Evolutionary conservation across 345 rosid genomes (phyloP).

Genomic region (Linum lewisii): DNA sequence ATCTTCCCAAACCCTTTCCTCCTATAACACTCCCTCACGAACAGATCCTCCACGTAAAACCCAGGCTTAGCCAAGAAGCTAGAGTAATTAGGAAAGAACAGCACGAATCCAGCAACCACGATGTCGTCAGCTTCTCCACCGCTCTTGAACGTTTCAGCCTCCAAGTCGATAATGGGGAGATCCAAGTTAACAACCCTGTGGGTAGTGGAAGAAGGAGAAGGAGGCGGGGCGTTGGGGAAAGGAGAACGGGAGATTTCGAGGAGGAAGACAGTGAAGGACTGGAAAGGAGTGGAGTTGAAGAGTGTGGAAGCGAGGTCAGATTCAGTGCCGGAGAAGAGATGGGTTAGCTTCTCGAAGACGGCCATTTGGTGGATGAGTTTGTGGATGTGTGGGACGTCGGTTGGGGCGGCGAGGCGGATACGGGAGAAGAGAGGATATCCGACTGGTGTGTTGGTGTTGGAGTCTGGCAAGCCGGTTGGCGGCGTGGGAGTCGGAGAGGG

Average conservation of each 20-base stretch:
- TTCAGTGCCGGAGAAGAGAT: constrained; percentile 74
- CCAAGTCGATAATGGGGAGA: constrained; percentile 45
- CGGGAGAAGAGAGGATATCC: constrained; percentile 63
- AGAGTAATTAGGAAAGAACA: constrained; percentile 77
- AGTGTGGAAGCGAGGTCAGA: constrained; percentile 60
- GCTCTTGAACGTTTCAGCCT: constrained; percentile 33
- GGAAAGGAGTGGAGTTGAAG: constrained; percentile 65
- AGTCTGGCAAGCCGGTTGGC: constrained; percentile 32
- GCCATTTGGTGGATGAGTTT: constrained; percentile 87
- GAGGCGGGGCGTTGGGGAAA: constrained; percentile 18
- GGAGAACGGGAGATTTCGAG: constrained; percentile 60
- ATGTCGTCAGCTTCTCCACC: constrained; percentile 21
- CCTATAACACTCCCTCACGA: constrained; percentile 71
- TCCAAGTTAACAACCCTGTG: constrained; percentile 34
- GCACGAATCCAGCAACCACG: constrained; percentile 65
- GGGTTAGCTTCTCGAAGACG: constrained; percentile 60
- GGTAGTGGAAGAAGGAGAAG: constrained; percentile 22
- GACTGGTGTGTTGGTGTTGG: constrained; percentile 17
- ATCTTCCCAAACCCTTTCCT: constrained; percentile 71
- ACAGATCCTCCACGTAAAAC: constrained; percentile 70
- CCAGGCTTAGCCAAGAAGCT: constrained; percentile 66
- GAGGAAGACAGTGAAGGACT: constrained; percentile 72
- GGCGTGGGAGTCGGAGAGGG: constrained; percentile 58
- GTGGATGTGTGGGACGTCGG: constrained; percentile 77
- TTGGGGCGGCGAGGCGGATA: constrained; percentile 72